Conservation (phyloP, 805 yeast species). For the Candida dajiaensis region DNA sequence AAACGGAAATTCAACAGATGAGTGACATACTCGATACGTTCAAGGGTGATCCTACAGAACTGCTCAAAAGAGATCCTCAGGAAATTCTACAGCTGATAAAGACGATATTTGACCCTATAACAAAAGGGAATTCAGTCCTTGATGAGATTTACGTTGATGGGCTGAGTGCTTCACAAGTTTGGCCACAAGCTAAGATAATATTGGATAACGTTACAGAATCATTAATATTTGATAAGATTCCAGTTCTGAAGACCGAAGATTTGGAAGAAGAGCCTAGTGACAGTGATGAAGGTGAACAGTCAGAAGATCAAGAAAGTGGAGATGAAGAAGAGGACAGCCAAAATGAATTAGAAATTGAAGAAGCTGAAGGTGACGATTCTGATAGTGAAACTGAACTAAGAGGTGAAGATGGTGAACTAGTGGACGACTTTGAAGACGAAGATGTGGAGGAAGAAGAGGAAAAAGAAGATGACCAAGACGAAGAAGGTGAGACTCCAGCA, state of each 20-base stretch:
- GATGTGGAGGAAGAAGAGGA: slow-evolving; percentile 13
- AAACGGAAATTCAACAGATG: not conserved
- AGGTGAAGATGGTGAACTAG: slow-evolving; percentile 16
- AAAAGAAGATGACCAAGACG: slow-evolving; percentile 14
- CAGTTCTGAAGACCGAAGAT: slow-evolving; percentile 34
- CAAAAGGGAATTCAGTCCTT: slow-evolving; percentile 42
- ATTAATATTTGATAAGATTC: slow-evolving; percentile 51
- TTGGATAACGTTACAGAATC: slow-evolving; percentile 71
- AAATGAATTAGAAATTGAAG: not conserved
- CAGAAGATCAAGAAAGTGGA: slow-evolving; percentile 8
- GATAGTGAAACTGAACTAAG: slow-evolving; percentile 9
- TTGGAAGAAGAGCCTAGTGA: slow-evolving; percentile 17
- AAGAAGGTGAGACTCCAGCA: slow-evolving; percentile 27
- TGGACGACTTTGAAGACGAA: slow-evolving; percentile 19
- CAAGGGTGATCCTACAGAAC: slow-evolving; percentile 8
- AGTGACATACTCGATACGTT: slow-evolving; percentile 3
- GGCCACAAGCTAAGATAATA: slow-evolving; percentile 87
- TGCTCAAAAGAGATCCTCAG: not conserved
- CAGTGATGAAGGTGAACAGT: slow-evolving; percentile 10
- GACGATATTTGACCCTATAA: slow-evolving; percentile 22
- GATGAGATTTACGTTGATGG: slow-evolving; percentile 85
- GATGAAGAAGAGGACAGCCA: not conserved
- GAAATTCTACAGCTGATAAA: slow-evolving; percentile 17
- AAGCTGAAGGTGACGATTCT: not conserved
- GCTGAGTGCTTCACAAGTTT: slow-evolving; percentile 82